Evolutionary conservation across 352 stramenopile genomes (phyloP).

Genomic region (Achlya hypogyna): DNA sequence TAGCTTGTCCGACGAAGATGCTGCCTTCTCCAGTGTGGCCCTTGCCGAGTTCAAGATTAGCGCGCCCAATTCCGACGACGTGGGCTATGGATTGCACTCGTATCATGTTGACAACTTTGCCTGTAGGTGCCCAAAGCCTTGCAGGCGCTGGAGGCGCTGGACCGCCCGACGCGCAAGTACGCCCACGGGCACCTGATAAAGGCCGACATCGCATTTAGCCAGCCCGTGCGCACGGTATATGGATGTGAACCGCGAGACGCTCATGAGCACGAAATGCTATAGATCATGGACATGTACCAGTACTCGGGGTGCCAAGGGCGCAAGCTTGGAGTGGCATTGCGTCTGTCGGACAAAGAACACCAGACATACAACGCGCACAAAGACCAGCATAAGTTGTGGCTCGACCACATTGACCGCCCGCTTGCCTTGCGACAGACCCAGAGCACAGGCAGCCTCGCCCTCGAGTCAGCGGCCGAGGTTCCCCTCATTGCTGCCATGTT

Average conservation of each 20-base stretch:
- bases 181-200: not conserved
- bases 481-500: not conserved
- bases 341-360: not conserved
- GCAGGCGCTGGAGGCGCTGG: not conserved
- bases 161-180: not conserved
- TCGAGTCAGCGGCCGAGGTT: not conserved
- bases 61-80: not conserved
- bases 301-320: constrained; percentile 8
- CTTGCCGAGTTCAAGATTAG: not conserved
- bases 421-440: not conserved
- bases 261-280: too few relatives aligned
- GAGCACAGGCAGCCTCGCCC: not conserved
- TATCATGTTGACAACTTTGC: not conserved
- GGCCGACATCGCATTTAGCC: not conserved
- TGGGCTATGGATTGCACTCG: not conserved
- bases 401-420: not conserved
- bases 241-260: not conserved
- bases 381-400: constrained; percentile 1
- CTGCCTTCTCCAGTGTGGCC: not conserved
- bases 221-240: not conserved
- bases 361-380: not conserved
- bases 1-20: constrained; percentile 2
- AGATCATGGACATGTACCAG: constrained; percentile 12
- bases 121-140: not conserved
- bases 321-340: not conserved